Conservation (phyloP, 164 flowering plant genomes). For the Nymphaea colorata region DNA sequence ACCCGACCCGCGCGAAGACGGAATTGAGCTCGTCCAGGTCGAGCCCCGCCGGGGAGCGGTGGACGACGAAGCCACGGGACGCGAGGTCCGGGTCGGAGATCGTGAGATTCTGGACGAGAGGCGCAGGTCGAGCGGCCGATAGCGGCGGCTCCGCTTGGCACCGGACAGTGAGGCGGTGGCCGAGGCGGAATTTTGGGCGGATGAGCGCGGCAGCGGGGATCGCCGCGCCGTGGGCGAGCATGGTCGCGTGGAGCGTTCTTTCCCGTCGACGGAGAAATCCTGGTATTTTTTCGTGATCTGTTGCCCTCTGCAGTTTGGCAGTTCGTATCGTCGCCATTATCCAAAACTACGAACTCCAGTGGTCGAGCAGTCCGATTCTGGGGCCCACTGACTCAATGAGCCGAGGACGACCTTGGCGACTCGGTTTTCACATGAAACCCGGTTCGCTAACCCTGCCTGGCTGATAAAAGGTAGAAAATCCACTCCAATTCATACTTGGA, state of each 20-base stretch:
- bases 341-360: too few relatives aligned
- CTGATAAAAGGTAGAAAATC: too few relatives aligned
- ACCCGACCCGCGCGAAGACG: slow-evolving; percentile 80
- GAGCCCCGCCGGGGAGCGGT: slow-evolving; percentile 35
- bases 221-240: background rate
- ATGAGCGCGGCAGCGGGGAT: background rate
- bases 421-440: too few relatives aligned
- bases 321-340: too few relatives aligned
- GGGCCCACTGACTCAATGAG: too few relatives aligned
- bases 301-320: too few relatives aligned
- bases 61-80: slow-evolving; percentile 75
- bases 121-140: background rate
- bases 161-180: background rate
- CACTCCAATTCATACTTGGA: too few relatives aligned
- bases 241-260: background rate
- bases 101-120: slow-evolving; percentile 16
- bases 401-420: too few relatives aligned
- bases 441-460: too few relatives aligned
- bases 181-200: background rate
- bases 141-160: background rate
- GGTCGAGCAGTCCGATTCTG: too few relatives aligned
- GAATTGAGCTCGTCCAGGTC: slow-evolving; percentile 78
- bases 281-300: too few relatives aligned
- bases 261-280: too few relatives aligned
- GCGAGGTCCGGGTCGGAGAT: slow-evolving; percentile 54